Base-by-base conservation (phyloP, 805 yeast genomes). In the Ogataea minuta region DNA sequence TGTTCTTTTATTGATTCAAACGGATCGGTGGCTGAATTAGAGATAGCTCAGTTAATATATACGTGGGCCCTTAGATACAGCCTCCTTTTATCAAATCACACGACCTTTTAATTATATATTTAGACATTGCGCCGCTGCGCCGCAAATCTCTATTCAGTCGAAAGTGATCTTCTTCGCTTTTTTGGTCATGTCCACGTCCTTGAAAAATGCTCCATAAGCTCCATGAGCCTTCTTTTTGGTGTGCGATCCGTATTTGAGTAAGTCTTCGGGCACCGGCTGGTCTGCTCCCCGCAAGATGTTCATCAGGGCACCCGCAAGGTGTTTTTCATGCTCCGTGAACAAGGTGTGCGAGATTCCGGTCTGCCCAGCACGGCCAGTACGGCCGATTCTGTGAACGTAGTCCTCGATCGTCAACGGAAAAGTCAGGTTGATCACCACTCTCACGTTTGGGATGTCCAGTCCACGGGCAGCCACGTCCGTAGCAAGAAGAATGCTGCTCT, bases 401-500 rank as follows among this genome's bases (percentile, higher is more conserved):
- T 91, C 97, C 65, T 91, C 98, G 9, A 87, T 93, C 1, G 97
- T 90, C 54, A 90, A 74, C 32, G 99, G 99, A 80, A 91, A 91
- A 6, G 97, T 90, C 62, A 91, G 73, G 63, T 91, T 91, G 62
- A 91, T 88, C 28, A 91, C 98, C 13, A 88, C 85, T 64, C 90
- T 91, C 46, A 93, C 99, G 53, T 95, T 88, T 36, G 99, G 99
- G 55, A 93, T 93, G 65, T 93, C 99, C 51, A 93, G 74, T 48
- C 98, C 98, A 72, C 98, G 79, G 28, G 97, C 97, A 36, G 97
- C 97, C 43, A 90, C 99, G 68, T 93, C 99, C 2, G 99, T 93
- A 21, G 99, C 99, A 52, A 93, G 74, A 64, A 93, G 67, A 31
- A 93, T 67, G 52, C 75, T 81, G 38, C 83, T 74, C 34, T 72